Base-by-base conservation (phyloP, 2,329 filamentous ascomycete genomes). In the Alternaria sp. region DNA sequence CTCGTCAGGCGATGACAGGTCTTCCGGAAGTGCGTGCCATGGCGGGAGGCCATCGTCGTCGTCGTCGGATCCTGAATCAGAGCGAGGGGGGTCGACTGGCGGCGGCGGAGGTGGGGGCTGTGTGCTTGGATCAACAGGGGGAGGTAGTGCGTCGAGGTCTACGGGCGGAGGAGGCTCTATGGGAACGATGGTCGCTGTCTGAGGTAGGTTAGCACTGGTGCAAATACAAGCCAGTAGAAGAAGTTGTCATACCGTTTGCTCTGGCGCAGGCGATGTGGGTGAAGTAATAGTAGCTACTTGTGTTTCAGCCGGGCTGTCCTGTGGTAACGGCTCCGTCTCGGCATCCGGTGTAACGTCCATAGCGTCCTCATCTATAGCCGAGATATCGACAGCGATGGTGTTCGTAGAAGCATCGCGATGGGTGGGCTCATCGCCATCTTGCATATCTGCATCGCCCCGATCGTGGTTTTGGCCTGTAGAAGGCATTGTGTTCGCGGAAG, bases 11-110 rank as follows among this genome's bases (percentile, higher is more conserved):
- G 77, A 74, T 0, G 86, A 86, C 7, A 77, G 82, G 69, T 90
- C 88, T 73, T 90, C 87, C 52, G 83, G 80, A 50, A 87, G 82
- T 5, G 85, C 83, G 12, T 83, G 83, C 86, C 86, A 88, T 56
- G 82, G 71, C 45, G 75, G 76, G 21, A 70, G 59, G 30, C 61
- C 74, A 45, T 83, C 81, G 43, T 82, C 78, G 12, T 76, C 73
- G 49, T 77, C 77, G 26, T 74, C 77, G 6, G 77, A 77, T 19
- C 79, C 77, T 7, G 73, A 69, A 21, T 79, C 76, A 44, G 75
- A 73, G 15, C 65, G 71, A 19, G 70, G 62, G 40, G 73, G 66
- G 17, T 79, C 75, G 60, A 66, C 67, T 13, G 76, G 77, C 10
- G 76, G 76, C 15, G 74, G 76, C 1, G 77, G 77, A 11, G 77